Evolutionary conservation across 2,329 filamentous ascomycete species (phyloP).

Genomic region (Tolypocladium pustulatum): DNA sequence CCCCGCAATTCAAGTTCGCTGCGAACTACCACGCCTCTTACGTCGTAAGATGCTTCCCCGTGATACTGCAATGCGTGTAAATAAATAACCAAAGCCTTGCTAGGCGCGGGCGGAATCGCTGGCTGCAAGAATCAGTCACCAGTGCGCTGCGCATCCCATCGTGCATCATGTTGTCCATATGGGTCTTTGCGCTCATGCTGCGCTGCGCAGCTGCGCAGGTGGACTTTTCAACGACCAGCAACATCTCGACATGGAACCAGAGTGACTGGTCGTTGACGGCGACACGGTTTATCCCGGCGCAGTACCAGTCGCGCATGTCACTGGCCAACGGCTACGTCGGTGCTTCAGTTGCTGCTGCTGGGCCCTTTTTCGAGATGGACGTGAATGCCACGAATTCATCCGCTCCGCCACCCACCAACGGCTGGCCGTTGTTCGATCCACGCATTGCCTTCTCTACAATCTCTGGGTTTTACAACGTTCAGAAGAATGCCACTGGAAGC

Average conservation of each 20-base stretch:
- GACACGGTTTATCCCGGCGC: slow-evolving; percentile 4
- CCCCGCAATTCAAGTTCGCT: not conserved
- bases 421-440: slow-evolving; percentile 56
- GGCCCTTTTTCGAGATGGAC: slow-evolving; percentile 17
- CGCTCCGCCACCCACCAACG: slow-evolving; percentile 32
- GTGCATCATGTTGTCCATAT: not conserved
- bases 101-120: not conserved
- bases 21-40: not conserved
- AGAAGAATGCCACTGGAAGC: slow-evolving; percentile 44
- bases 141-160: not conserved
- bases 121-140: not conserved
- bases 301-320: slow-evolving; percentile 16
- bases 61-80: not conserved
- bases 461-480: slow-evolving; percentile 54
- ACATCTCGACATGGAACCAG: slow-evolving; percentile 1
- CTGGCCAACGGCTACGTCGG: slow-evolving; percentile 19
- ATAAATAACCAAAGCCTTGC: not conserved
- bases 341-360: slow-evolving; percentile 14
- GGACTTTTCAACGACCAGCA: not conserved
- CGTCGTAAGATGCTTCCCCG: not conserved
- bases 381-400: slow-evolving; percentile 4
- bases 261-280: not conserved
- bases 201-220: not conserved
- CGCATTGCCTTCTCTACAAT: slow-evolving; percentile 59
- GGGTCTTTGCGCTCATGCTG: not conserved